phyloP scores from a whole-genome alignment of 2,329 filamentous ascomycete species.

The Cercospora beticola region DNA sequence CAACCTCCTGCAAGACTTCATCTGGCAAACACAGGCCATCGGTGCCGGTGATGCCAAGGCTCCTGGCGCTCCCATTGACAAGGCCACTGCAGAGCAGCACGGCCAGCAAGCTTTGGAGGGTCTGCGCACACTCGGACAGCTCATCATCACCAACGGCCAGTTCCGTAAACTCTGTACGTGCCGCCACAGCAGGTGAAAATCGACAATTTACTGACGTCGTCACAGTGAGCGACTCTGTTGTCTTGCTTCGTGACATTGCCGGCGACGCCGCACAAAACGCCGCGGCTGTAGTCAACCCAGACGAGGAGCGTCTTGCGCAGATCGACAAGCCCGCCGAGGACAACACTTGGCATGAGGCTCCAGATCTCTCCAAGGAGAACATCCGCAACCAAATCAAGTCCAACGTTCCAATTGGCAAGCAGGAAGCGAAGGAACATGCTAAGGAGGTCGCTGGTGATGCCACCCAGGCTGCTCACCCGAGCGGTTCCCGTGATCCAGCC shows the following conservation, averaged over 20 bases:
- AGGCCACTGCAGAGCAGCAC: conserved; percentile 76
- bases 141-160: conserved; percentile 93
- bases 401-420: conserved; percentile 53
- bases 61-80: conserved; percentile 69
- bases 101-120: conserved; percentile 81
- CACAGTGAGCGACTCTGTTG: conserved; percentile 70
- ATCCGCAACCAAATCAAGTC: conserved; percentile 68
- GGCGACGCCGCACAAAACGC: conserved; percentile 83
- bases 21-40: conserved; percentile 85
- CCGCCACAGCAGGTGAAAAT: not conserved
- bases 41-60: conserved; percentile 60
- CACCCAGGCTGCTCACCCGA: conserved; percentile 56
- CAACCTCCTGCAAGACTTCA: conserved; percentile 92
- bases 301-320: conserved; percentile 70
- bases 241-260: conserved; percentile 84
- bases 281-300: conserved; percentile 72
- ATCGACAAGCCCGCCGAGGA: conserved; percentile 84
- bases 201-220: conserved; percentile 10
- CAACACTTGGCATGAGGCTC: conserved; percentile 78
- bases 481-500: conserved; percentile 54
- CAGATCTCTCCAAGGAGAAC: conserved; percentile 60
- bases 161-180: conserved; percentile 81
- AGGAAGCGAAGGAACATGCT: conserved; percentile 57
- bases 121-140: conserved; percentile 79
- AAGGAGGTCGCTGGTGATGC: conserved; percentile 61